phyloP scores from a whole-genome alignment of 768 basidiomycete species.

The Russula sp. region DNA sequence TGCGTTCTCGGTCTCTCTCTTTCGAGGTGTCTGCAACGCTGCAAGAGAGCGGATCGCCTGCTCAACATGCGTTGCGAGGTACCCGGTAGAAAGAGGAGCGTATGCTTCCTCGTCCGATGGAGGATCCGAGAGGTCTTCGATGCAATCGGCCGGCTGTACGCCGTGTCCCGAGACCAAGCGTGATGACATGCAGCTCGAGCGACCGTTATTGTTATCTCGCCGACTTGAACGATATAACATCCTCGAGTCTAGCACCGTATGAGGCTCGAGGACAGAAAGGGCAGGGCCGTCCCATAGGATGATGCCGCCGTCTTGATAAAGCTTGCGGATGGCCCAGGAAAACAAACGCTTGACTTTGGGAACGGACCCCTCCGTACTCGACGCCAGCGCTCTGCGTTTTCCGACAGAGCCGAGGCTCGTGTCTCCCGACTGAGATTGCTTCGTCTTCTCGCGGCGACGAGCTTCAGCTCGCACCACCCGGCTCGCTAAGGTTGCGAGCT shows the following conservation, averaged over 20 bases:
- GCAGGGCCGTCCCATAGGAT: constrained; percentile 65
- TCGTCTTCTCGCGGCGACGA: constrained; percentile 45
- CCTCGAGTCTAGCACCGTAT: constrained; percentile 12
- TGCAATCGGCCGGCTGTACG: constrained; percentile 33
- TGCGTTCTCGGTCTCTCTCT: background rate
- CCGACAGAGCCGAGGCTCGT: constrained; percentile 21
- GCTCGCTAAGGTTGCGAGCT: constrained; percentile 54
- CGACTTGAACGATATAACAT: constrained; percentile 43
- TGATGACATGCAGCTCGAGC: constrained; percentile 23
- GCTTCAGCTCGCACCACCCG: constrained; percentile 57
- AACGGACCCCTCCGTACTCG: background rate
- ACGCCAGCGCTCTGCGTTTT: constrained; percentile 7
- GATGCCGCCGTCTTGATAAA: constrained; percentile 67
- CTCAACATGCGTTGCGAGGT: constrained; percentile 43
- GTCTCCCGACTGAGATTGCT: constrained; percentile 33
- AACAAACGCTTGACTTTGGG: constrained; percentile 63
- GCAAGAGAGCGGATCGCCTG: constrained; percentile 36
- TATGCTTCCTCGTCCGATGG: constrained; percentile 57
- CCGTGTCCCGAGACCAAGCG: background rate
- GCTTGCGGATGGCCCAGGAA: constrained; percentile 51
- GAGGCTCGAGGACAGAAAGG: constrained; percentile 28
- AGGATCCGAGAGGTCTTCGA: constrained; percentile 54
- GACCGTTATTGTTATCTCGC: constrained; percentile 23
- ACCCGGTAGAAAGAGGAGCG: constrained; percentile 46
- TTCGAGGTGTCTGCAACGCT: constrained; percentile 6